phyloP scores from a whole-genome alignment of 2,329 filamentous ascomycete genomes.

The Seiridium cupressi region DNA sequence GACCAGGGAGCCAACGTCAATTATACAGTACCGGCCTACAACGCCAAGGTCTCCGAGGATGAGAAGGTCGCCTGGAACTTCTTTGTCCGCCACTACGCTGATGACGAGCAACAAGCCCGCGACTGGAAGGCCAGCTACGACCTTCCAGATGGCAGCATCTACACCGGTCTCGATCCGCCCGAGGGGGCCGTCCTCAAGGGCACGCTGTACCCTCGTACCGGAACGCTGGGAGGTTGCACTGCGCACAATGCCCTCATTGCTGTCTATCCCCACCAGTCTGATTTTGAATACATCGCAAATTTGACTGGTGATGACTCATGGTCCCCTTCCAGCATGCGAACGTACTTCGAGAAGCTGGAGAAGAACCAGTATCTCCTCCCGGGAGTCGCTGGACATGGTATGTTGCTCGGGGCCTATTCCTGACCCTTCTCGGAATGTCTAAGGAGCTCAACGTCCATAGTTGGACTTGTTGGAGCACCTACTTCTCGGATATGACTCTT shows the following conservation, averaged over 20 bases:
- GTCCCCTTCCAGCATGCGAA: constrained; percentile 55
- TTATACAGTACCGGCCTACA: constrained; percentile 52
- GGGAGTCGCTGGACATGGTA: constrained; percentile 57
- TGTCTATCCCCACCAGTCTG: constrained; percentile 49
- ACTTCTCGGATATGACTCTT: too few relatives aligned
- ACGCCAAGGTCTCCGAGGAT: constrained; percentile 52
- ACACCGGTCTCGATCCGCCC: constrained; percentile 52
- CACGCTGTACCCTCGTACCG: constrained; percentile 54
- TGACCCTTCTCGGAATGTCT: too few relatives aligned
- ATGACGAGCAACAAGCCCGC: constrained; percentile 46
- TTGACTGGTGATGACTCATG: constrained; percentile 57
- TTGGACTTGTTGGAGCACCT: too few relatives aligned
- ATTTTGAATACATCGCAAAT: constrained; percentile 50
- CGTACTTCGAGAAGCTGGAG: constrained; percentile 54
- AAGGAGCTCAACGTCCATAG: too few relatives aligned
- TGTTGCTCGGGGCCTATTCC: too few relatives aligned
- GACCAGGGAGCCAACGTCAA: constrained; percentile 48
- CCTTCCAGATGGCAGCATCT: constrained; percentile 45
- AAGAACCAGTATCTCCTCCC: constrained; percentile 52
- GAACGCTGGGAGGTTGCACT: constrained; percentile 55
- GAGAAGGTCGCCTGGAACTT: constrained; percentile 59
- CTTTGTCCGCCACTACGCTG: constrained; percentile 58
- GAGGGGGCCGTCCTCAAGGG: constrained; percentile 45
- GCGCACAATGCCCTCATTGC: constrained; percentile 54
- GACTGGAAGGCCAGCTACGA: constrained; percentile 59